A percentile compares a stretch with the other conserved stretches of the same genome.
phyloP scores from a whole-genome alignment of 192 early-diverging fungal genomes.

The Coemansia sp. region DNA sequence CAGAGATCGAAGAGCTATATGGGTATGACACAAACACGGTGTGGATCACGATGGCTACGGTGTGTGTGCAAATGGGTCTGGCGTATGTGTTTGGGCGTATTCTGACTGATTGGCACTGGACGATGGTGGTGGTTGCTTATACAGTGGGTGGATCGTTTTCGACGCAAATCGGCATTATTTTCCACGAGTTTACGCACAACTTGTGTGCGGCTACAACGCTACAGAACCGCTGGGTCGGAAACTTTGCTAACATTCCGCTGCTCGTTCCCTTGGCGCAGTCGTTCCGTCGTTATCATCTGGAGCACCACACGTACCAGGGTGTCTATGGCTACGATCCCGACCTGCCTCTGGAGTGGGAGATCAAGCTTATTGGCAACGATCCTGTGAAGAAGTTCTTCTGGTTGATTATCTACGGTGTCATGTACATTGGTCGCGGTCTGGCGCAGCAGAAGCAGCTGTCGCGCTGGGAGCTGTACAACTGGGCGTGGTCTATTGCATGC shows the following conservation, averaged over 20 bases:
- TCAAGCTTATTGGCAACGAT: slow-evolving; percentile 72
- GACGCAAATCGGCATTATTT: slow-evolving; percentile 78
- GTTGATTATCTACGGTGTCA: slow-evolving; percentile 83
- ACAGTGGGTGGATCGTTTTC: slow-evolving; percentile 84
- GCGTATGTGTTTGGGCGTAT: slow-evolving; percentile 80
- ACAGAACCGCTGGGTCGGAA: slow-evolving; percentile 81
- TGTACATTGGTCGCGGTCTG: slow-evolving; percentile 82
- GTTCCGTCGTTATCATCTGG: slow-evolving; percentile 88
- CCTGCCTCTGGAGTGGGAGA: slow-evolving; percentile 88
- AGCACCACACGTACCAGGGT: slow-evolving; percentile 98
- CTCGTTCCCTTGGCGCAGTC: slow-evolving; percentile 79
- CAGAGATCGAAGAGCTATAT: slow-evolving; percentile 86
- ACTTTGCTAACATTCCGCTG: slow-evolving; percentile 87
- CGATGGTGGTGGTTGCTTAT: slow-evolving; percentile 71
- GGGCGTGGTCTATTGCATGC: slow-evolving; percentile 66
- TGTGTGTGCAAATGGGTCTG: slow-evolving; percentile 70
- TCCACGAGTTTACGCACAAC: slow-evolving; percentile 93
- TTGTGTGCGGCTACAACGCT: slow-evolving; percentile 74
- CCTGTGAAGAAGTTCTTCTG: slow-evolving; percentile 73
- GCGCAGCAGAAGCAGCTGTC: slow-evolving; percentile 69
- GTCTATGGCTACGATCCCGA: slow-evolving; percentile 94
- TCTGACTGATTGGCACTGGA: slow-evolving; percentile 66
- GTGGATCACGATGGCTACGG: slow-evolving; percentile 69
- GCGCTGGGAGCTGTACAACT: slow-evolving; percentile 81
- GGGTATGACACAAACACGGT: slow-evolving; percentile 82